A percentile compares a stretch with the other conserved stretches of the same genome.
These are phyloP conservation scores for Juncus effusus DNA, from an alignment of 176 grass and related monocot genomes.

Conservation along the genomic window DNA sequence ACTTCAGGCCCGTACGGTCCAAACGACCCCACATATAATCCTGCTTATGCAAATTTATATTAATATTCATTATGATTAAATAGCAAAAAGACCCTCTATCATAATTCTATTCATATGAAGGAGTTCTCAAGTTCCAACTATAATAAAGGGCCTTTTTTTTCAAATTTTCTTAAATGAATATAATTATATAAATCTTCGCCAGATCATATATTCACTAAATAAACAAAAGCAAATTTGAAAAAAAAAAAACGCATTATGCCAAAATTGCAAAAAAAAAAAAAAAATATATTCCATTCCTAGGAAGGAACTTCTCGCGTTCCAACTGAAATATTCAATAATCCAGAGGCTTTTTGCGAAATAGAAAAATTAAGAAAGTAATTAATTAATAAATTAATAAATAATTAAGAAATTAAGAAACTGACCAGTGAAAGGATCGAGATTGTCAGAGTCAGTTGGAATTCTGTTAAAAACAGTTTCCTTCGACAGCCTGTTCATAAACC, in stretches of 20 bases:
- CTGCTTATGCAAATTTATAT: slow-evolving; percentile 39
- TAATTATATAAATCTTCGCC: too few species aligned
- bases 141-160: too few species aligned
- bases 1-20: slow-evolving; percentile 94
- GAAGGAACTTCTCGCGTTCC: too few species aligned
- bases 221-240: too few species aligned
- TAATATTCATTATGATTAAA: background rate
- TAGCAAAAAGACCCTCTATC: too few species aligned
- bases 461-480: slow-evolving; percentile 74
- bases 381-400: background rate
- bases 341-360: background rate
- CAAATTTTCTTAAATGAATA: too few species aligned
- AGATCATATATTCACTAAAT: too few species aligned
- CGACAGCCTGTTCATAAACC: slow-evolving; percentile 48
- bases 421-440: slow-evolving; percentile 87
- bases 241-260: too few species aligned
- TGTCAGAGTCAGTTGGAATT: slow-evolving; percentile 55
- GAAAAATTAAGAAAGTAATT: background rate
- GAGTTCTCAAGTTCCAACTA: too few species aligned
- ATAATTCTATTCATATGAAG: too few species aligned
- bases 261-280: too few species aligned
- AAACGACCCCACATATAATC: slow-evolving; percentile 93
- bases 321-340: background rate
- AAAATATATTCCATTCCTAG: too few species aligned
- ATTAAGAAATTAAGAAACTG: slow-evolving; percentile 12